A percentile compares a stretch with the other conserved stretches of the same genome.
Conservation (phyloP, 2,329 filamentous ascomycete species). For the Penicillium paneum region DNA sequence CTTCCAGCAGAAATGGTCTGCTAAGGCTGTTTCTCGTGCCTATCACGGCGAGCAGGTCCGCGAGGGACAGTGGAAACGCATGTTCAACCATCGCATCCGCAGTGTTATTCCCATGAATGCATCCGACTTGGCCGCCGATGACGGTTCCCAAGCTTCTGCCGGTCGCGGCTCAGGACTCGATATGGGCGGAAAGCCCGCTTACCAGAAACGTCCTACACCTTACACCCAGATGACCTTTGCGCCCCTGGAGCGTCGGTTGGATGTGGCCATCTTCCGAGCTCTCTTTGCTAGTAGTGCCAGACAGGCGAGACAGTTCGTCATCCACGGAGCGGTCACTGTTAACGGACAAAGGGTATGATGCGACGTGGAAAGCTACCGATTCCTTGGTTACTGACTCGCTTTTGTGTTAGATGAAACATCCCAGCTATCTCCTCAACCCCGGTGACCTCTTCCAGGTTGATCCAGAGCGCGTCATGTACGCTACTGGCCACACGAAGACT, state of each 20-base stretch:
- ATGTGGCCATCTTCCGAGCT: slow-evolving; percentile 90
- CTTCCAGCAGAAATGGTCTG: slow-evolving; percentile 97
- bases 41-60: slow-evolving; percentile 96
- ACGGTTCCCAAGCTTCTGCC: slow-evolving; percentile 78
- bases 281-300: slow-evolving; percentile 90
- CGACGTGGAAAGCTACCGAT: not conserved
- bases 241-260: slow-evolving; percentile 82
- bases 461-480: slow-evolving; percentile 79
- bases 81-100: slow-evolving; percentile 79
- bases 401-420: slow-evolving; percentile 72
- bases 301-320: slow-evolving; percentile 89
- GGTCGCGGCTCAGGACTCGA: slow-evolving; percentile 75
- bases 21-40: slow-evolving; percentile 76
- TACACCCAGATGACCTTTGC: slow-evolving; percentile 97
- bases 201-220: slow-evolving; percentile 55
- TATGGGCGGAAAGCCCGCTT: slow-evolving; percentile 24
- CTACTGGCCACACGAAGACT: slow-evolving; percentile 72
- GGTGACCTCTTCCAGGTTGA: slow-evolving; percentile 98
- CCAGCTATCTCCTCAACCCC: slow-evolving; percentile 90
- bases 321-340: slow-evolving; percentile 90
- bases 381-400: not conserved
- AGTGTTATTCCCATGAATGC: slow-evolving; percentile 84
- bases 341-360: slow-evolving; percentile 82
- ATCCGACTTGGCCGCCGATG: slow-evolving; percentile 70
- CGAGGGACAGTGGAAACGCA: slow-evolving; percentile 89